Base-by-base conservation (phyloP, 495 filamentous ascomycete genomes). In the Jackrogersella multiformis region DNA sequence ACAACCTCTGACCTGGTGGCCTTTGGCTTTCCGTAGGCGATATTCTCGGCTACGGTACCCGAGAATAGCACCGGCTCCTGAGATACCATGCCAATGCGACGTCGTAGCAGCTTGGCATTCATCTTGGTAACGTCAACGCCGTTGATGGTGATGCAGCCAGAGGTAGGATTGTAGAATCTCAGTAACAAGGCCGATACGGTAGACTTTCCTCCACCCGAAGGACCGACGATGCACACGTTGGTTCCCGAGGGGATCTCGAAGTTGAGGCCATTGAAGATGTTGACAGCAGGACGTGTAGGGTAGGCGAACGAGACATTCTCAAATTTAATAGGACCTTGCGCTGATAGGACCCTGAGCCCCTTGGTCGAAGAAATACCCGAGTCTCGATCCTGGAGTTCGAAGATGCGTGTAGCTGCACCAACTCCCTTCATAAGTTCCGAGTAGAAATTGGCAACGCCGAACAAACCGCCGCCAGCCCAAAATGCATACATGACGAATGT, bases 361-460 rank as follows among this genome's bases (percentile, higher is more conserved):
- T 88, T 86, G 1, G 95, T 99, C 1, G 93, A 86, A 10, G 87
- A 88, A 55, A 98, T 97, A 1, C 87, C 90, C 0, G 93, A 89
- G 41, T 96, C 85, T 61, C 95, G 90, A 78, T 99, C 95, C 77
- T 98, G 94, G 4, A 99, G 84, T 74, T 99, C 95, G 73, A 99
- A 99, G 5, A 99, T 83, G 23, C 95, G 91, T 71, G 89, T 94
- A 10, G 95, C 96, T 35, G 95, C 95, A 69, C 95, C 95, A 20
- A 97, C 95, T 36, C 96, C 96, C 74, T 98, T 98, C 95, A 97
- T 98, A 16, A 99, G 85, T 75, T 99, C 95, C 8, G 93, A 97
- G 80, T 97, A 97, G 80, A 99, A 99, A 69, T 90, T 92, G 30
- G 93, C 96, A 8, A 99, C 80, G 2, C 95, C 95, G 66, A 98